Evolutionary conservation across 164 flowering plant genomes (phyloP).

Genomic region (Vitis vinifera): ASM3070453v1 NC_081816.1:1878001-1878500

Average conservation of each 20-base stretch:
- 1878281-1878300: constrained; percentile 53
- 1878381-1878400: constrained; percentile 81
- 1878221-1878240: constrained; percentile 60
- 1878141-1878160: constrained; percentile 38
- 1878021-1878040: no score
- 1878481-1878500: constrained; percentile 5
- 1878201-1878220: constrained; percentile 77
- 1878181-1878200: constrained; percentile 71
- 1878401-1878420: constrained; percentile 57
- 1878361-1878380: constrained; percentile 37
- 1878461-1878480: not conserved
- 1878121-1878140: not conserved
- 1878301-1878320: not conserved
- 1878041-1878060: no score
- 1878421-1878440: constrained; percentile 58
- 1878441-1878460: not conserved
- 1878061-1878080: no score
- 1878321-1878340: not conserved
- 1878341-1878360: not conserved
- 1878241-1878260: constrained; percentile 54
- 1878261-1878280: constrained; percentile 60
- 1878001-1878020: no score
- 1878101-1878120: no score
- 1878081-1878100: no score
- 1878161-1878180: constrained; percentile 70